Evolutionary conservation across 257 asterid species (phyloP), one percentile per base, ranked within the genome.

Genomic region (Mitragyna speciosa): DNA sequence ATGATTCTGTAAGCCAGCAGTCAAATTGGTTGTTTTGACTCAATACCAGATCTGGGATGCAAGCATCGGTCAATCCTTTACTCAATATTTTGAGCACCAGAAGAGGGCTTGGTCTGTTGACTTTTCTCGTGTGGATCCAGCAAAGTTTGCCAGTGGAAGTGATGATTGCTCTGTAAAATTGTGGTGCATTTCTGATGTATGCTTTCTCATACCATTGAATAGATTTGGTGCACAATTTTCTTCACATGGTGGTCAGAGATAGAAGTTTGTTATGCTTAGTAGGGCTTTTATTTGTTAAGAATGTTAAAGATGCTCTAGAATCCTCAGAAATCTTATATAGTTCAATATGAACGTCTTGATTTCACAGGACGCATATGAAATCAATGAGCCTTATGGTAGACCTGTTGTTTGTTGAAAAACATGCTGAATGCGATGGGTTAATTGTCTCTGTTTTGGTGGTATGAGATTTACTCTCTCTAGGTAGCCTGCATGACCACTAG

Each of bases 21-120:
- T 20, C n/a, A 30, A 71, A 63, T 9, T 74, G 65, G 69, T 36
- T 47, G 19, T 72, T 75, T n/a, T 75, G 39, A 51, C 65, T 73
- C 36, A 26, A 31, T 39, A 39, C 19, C 87, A 95, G 99, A 84
- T 93, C 79, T 95, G 99, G 99, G 98, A 95, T 90, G 97, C 89
- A 6, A 68, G 88, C 75, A 92, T 91, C 9, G 94, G 97, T 80
- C 94, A 90, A 85, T 87, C 64, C 47, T 78, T 91, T 85, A 82
- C 84, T 76, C 89, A 86, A 41, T 88, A 89, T 76, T 79, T 19
- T 8, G 99, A 95, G 88, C 98, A 95, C 82, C 83, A 81, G 70
- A 89, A 90, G 85, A 84, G 90, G 76, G 87, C 95, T 48, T 91
- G 97, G 96, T 85, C 93, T 1, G 93, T 93, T 45, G 92, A 93